Percentiles rank a stretch among this genome's conserved stretches.
These are phyloP conservation scores for Nothophoma quercina DNA, from an alignment of 2,329 filamentous ascomycete genomes.

Conservation along the genomic window DNA sequence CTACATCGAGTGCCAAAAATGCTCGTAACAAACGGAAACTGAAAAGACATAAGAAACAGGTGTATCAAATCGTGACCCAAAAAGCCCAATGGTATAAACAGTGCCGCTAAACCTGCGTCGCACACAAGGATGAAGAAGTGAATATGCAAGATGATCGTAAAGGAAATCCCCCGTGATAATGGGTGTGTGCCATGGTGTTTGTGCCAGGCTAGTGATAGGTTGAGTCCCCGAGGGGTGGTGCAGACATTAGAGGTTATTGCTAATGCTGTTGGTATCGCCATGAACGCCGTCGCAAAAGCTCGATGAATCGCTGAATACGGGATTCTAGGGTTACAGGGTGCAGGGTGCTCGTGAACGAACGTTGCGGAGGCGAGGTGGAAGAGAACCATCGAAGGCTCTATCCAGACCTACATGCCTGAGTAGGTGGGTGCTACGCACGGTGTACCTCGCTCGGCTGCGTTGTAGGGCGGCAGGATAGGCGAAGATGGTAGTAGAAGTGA, in stretches of 20 bases:
- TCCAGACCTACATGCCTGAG: constrained; percentile 26
- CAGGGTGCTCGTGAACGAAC: constrained; percentile 28
- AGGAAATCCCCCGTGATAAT: constrained; percentile 9
- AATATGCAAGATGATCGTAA: constrained; percentile 29
- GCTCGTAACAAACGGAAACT: constrained; percentile 37
- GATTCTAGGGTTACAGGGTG: constrained; percentile 45
- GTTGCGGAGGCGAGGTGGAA: constrained; percentile 26
- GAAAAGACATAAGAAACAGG: constrained; percentile 39
- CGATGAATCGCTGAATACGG: constrained; percentile 31
- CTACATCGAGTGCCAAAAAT: constrained; percentile 19
- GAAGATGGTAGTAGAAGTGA: constrained; percentile 11
- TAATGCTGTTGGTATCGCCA: constrained; percentile 38
- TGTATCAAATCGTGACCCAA: constrained; percentile 32
- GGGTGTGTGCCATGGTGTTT: constrained; percentile 21
- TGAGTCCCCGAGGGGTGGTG: constrained; percentile 33
- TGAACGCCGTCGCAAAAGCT: constrained; percentile 44
- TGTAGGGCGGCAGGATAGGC: constrained; percentile 18
- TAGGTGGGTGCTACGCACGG: constrained; percentile 20
- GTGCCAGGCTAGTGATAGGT: constrained; percentile 37
- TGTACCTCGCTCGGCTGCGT: constrained; percentile 20
- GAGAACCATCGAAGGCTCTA: constrained; percentile 20
- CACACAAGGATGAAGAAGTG: constrained; percentile 26
- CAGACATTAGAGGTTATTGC: constrained; percentile 47
- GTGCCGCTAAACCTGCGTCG: constrained; percentile 33
- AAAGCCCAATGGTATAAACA: constrained; percentile 45